Base-by-base conservation (phyloP, 148 eudicot genomes). In the Fallopia convolvulus region DNA sequence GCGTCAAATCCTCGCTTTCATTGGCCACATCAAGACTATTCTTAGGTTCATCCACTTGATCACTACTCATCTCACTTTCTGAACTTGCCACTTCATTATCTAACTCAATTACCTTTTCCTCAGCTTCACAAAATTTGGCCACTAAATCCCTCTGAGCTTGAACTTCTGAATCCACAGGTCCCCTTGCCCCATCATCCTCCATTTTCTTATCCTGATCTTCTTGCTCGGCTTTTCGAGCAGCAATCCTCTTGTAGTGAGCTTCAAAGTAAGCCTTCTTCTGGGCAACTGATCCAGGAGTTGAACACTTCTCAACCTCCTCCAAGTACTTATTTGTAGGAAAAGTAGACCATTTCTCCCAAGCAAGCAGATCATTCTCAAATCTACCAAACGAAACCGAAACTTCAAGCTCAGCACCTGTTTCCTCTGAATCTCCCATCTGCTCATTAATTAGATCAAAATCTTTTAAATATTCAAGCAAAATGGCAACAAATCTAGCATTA, bases 311-410 rank as follows among this genome's bases (percentile, higher is more conserved):
- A 41, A 89, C 97, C 84, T 94, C 99, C 75, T 94, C 99, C 71
- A 94, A 84, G 83, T 94, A 94, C 87, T 89, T 92, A 63, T 94
- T 94, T 50, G 93, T 84, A 23, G 97, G 91, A 80, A 94, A 94
- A 80, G 99, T 58, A 5, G 99, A 94, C 96, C 96, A 94, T 88
- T 90, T 90, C 83, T 94, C 99, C 99, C 99, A 94, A 79, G 92
- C 87, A 85, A 92, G 93, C 17, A 88, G 77, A 86, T 94, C 97
- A 79, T 83, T 89, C 80, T 92, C 96, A 81, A 89, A 94, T 83
- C 91, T 89, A 83, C 99, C 99, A 80, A 94, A 94, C 2, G 99
- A 94, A 77, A 94, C 89, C 10, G 99, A 94, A 8, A 84, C 92
- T 76, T 86, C 88, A 49, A 91, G 81, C 56, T 84, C 60, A 65